phyloP scores from a whole-genome alignment of 192 early-diverging fungal genomes.

The Powellomyces hirtus region DNA sequence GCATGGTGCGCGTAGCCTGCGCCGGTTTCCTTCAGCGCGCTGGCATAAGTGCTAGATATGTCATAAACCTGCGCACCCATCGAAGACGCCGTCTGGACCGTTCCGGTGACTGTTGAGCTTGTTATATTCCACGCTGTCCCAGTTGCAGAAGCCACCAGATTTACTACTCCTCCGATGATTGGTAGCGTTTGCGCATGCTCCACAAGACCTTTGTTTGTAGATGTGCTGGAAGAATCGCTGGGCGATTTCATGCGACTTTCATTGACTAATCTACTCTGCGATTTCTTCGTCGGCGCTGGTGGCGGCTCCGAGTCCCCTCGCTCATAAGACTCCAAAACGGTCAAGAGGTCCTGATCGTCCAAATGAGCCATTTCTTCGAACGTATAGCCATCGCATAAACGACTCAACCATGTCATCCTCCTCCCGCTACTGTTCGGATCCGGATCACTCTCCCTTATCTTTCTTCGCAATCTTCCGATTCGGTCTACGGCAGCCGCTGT shows the following conservation, averaged over 20 bases:
- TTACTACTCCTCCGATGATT: background rate
- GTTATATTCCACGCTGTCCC: conserved; percentile 9
- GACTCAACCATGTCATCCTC: conserved; percentile 81
- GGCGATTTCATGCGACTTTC: too few species aligned
- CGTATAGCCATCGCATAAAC: conserved; percentile 81
- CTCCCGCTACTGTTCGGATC: conserved; percentile 52
- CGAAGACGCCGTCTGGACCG: background rate
- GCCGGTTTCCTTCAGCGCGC: conserved; percentile 8
- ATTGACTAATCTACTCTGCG: background rate
- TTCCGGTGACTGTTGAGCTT: background rate
- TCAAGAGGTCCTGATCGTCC: conserved; percentile 57
- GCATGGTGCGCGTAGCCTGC: background rate
- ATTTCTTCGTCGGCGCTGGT: background rate
- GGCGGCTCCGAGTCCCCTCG: conserved; percentile 21
- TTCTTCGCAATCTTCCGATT: conserved; percentile 44
- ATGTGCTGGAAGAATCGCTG: background rate
- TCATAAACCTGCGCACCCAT: background rate
- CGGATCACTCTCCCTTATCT: conserved; percentile 47
- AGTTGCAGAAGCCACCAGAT: conserved; percentile 1
- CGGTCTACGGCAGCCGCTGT: conserved; percentile 27
- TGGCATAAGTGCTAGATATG: conserved; percentile 4
- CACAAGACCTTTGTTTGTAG: too few species aligned
- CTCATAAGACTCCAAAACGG: conserved; percentile 60
- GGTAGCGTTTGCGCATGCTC: background rate
- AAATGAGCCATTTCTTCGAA: conserved; percentile 69